Evolutionary conservation across 2,329 filamentous ascomycete species (phyloP).

Genomic region (Fusarium chaquense): DNA sequence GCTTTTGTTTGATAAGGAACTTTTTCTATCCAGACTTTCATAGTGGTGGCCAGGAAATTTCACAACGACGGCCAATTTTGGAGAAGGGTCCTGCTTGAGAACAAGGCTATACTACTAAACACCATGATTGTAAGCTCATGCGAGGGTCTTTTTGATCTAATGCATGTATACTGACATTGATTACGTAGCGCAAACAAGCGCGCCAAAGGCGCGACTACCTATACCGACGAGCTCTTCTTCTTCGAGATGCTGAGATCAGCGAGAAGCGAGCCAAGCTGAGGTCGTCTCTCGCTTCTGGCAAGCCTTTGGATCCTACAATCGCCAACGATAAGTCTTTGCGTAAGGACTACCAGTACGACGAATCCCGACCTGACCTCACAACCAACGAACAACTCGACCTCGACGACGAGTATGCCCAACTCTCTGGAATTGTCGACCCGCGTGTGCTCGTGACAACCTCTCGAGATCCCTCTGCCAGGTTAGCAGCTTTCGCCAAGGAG

Average conservation of each 20-base stretch:
- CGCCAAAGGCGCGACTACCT: constrained; percentile 70
- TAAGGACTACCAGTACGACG: constrained; percentile 93
- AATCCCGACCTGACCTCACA: constrained; percentile 77
- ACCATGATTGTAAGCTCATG: constrained; percentile 53
- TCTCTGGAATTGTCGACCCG: constrained; percentile 92
- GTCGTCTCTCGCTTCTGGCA: constrained; percentile 87
- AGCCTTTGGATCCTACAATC: constrained; percentile 82
- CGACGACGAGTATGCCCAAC: constrained; percentile 89
- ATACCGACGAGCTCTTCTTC: constrained; percentile 86
- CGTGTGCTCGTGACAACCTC: constrained; percentile 91
- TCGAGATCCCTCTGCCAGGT: constrained; percentile 83
- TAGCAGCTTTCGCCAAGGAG: constrained; percentile 94
- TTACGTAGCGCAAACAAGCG: constrained; percentile 56
- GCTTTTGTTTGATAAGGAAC: constrained; percentile 49
- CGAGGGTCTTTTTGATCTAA: neutral
- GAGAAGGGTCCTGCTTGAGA: constrained; percentile 19
- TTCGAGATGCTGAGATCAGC: constrained; percentile 91
- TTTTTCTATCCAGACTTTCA: constrained; percentile 42
- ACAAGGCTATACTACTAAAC: constrained; percentile 2
- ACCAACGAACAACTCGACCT: constrained; percentile 78
- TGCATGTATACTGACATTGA: constrained; percentile 35
- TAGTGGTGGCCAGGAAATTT: constrained; percentile 32
- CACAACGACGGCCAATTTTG: constrained; percentile 16
- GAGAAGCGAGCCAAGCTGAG: constrained; percentile 91
- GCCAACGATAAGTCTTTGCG: constrained; percentile 87